Base-by-base conservation (phyloP, 2,329 filamentous ascomycete species). In the Thermothelomyces thermophilus region DNA sequence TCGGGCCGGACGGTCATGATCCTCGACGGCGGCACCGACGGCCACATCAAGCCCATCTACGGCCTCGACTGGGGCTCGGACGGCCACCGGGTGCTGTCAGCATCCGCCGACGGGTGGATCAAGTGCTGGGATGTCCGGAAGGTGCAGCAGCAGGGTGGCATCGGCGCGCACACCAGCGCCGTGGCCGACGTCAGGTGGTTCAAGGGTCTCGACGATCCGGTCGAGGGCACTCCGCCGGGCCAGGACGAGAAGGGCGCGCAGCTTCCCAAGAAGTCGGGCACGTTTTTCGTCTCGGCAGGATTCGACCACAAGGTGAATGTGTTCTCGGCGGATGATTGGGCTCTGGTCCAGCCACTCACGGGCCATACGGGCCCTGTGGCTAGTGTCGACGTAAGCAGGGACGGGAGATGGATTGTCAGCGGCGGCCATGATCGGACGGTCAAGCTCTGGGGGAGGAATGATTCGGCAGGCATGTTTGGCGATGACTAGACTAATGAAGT, bases 91-190 rank as follows among this genome's bases (percentile, higher is more conserved):
- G 81, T 97, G 8, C 73, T 97, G n/a, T 90, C 90, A 0, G 90
- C 90, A 1, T 94, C 90, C 13, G 89, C 84, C 2, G 93, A 98
- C 64, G 91, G 91, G 16, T 97, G 93, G 80, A 83, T 95, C 62
- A 97, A 96, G 68, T 96, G 91, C 69, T 98, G 93, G 93, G 93
- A 98, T 64, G 77, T 98, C 46, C 83, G 93, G 40, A 91, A 93
- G 61, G 90, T 97, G 42, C 80, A 86, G 60, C 83, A 84, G 56
- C 84, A 81, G 0, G 91, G 88, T 11, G 87, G 86, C 16, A 86
- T 98, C 41, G 93, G 91, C 42, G 91, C 93, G 6, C 93, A 98
- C 66, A 85, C 82, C 43, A 91, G 89, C 56, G 86, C 93, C 30
- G 90, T 98, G 7, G 93, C 90, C 1, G 93, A 98, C 66, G 71